Base-by-base conservation (phyloP, 2,329 filamentous ascomycete species). In the Penicillium sp. region DNA sequence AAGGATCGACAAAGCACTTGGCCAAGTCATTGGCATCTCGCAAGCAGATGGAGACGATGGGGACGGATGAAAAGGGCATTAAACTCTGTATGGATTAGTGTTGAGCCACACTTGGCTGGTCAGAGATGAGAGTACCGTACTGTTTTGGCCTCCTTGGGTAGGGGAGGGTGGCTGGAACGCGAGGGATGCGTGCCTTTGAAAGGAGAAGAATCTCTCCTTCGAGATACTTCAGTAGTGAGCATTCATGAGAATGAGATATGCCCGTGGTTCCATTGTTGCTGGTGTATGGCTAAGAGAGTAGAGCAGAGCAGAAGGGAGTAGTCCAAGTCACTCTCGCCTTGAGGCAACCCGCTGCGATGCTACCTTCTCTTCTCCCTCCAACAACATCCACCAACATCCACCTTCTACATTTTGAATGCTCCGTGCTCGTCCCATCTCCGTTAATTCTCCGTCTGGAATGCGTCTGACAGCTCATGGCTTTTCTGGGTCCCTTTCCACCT, bases 381-480 rank as follows among this genome's bases (percentile, higher is more conserved):
- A 5, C 24, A 28, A 5, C 24, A 5, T 16, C 8, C n/a, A 37
- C 19, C 34, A 16, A 37, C 18, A n/a, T 13, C 3, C 34, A n/a
- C 4, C 34, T 37, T 8, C 16, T 19, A 2, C 18, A 18, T 21
- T 28, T 10, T 28, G 24, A 28, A 5, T 5, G 16, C 34, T 19
- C 34, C 10, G 2, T 21, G 16, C 34, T 18, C 31, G 13, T 14
- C 24, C 10, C 13, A 45, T 47, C 37, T 47, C 52, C 52, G 52
- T 19, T 55, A 55, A 55, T 55, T 55, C 48, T 48, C 52, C 52
- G 52, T 48, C n/a, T n/a, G 39, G 24, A 24, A 43, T 26, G 28
- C 5, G 8, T 31, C 42, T 45, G 24, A 45, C 42, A 45, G 23
- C 28, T 45, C 37, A 16, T 37, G 34, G 34, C 16, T 24, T 14